Base-by-base conservation (phyloP, 148 eudicot genomes). In the Talinum fruticosum region DNA sequence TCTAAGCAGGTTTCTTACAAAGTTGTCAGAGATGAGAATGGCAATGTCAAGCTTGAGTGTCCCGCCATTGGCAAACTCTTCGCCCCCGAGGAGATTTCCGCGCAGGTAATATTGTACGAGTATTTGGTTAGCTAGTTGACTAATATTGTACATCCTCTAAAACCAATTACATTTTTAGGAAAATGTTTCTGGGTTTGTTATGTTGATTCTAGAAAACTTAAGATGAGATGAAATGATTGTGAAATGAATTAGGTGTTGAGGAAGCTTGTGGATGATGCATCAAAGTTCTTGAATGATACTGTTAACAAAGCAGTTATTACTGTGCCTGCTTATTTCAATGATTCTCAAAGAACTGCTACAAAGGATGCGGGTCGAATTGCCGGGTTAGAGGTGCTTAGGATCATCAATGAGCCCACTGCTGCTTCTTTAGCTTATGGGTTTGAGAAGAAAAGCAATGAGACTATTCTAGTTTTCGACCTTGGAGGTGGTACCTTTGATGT, bases 31-130 rank as follows among this genome's bases (percentile, higher is more conserved):
- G 92, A 90, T 85, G 95, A 91, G 30, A 87, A 82, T 81, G 95
- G 95, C 57, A 87, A 87, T 79, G 93, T 90, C 35, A 90, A 90
- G 80, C 84, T 90, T 69, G 87, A 90, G 66, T 90, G 93, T 28
- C 93, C 93, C 83, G 93, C 93, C 12, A 86, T 87, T 84, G 87
- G 86, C 6, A 90, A 88, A 49, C 81, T 75, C 35, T 89, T 91
- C 61, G 82, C 90, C 35, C 76, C 95, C 18, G 92, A 91, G 71
- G 92, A 91, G 44, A 91, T 91, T 24, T 91, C 66, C 1, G 66
- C 66, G 8, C 66, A 62, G 66, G 66, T 62, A 62, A 62, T 62
- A 57, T 23, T 57, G 6, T 57, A 57, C 26, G 23, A 23, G 1
- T 57, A 23, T 5, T 49, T 21, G 28, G 5, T 57, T 1, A 0